Evolutionary conservation across 2,329 filamentous ascomycete species (phyloP).

Genomic region (Aureobasidium sp.): DNA sequence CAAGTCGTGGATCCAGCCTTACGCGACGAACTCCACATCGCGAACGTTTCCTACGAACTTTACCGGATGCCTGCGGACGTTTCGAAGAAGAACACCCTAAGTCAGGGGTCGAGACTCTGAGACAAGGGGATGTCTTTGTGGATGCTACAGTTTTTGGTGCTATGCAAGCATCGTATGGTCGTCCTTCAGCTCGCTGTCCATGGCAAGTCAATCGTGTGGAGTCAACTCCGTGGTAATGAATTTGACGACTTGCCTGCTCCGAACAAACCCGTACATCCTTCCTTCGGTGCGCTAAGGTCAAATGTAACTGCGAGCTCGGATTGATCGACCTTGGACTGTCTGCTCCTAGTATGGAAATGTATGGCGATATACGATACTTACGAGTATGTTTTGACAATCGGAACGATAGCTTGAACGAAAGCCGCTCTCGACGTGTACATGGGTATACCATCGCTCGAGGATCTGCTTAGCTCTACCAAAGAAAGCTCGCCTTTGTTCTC

Average conservation of each 20-base stretch:
- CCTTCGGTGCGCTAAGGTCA: no score
- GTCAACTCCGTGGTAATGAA: not conserved
- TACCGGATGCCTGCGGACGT: not conserved
- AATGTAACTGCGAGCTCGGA: no score
- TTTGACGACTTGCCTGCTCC: not conserved
- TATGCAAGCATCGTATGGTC: conserved; percentile 1
- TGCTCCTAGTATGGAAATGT: not conserved
- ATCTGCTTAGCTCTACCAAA: no score
- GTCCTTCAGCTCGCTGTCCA: not conserved
- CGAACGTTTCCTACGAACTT: not conserved
- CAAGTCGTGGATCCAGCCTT: not conserved
- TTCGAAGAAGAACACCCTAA: not conserved
- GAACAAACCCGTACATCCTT: no score
- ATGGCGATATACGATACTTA: not conserved
- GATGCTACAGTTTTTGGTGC: not conserved
- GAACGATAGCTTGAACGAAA: not conserved
- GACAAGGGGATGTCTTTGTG: not conserved
- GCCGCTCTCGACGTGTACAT: not conserved
- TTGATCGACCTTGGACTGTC: no score
- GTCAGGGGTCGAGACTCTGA: not conserved
- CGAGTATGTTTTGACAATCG: not conserved
- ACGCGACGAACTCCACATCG: not conserved
- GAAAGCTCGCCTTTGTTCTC: no score
- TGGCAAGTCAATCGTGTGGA: not conserved
- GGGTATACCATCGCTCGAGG: not conserved